phyloP scores from a whole-genome alignment of 495 filamentous ascomycete genomes.

The Hyaloscypha hepaticicola region DNA sequence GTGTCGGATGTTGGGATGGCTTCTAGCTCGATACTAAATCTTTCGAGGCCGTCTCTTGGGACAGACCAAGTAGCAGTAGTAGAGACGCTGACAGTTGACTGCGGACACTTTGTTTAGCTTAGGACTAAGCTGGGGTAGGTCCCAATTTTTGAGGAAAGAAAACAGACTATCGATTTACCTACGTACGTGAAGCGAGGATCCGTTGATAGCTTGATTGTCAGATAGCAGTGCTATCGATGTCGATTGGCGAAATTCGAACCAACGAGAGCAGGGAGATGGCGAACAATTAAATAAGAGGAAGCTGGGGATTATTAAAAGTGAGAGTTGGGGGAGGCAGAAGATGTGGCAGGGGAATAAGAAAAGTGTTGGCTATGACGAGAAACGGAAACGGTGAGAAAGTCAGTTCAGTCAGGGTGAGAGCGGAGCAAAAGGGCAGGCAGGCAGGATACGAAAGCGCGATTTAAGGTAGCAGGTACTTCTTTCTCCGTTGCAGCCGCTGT shows the following conservation, averaged over 20 bases:
- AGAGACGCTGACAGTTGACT: background rate
- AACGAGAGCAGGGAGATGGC: background rate
- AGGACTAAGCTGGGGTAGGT: background rate
- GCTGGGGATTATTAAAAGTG: background rate
- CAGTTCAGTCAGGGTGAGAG: background rate
- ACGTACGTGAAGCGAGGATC: background rate
- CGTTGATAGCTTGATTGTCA: background rate
- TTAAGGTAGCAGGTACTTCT: background rate
- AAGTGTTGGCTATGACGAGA: background rate
- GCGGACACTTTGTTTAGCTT: background rate
- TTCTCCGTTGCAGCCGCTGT: background rate
- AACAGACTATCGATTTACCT: slow-evolving; percentile 3
- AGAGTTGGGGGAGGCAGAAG: background rate
- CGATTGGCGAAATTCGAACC: background rate
- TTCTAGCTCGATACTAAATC: background rate
- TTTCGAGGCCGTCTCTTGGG: too few relatives aligned
- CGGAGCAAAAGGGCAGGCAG: background rate
- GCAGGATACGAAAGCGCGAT: background rate
- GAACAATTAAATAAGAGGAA: slow-evolving; percentile 1
- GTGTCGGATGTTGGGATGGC: background rate
- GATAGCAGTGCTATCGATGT: background rate
- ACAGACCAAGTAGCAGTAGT: background rate
- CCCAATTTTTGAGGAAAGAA: background rate
- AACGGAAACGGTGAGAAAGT: too few relatives aligned
- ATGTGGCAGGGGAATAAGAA: background rate